Evolutionary conservation across 2,329 filamentous ascomycete genomes (phyloP), one percentile per base, ranked within the genome.

Genomic region (Samsoniella hepiali): DNA sequence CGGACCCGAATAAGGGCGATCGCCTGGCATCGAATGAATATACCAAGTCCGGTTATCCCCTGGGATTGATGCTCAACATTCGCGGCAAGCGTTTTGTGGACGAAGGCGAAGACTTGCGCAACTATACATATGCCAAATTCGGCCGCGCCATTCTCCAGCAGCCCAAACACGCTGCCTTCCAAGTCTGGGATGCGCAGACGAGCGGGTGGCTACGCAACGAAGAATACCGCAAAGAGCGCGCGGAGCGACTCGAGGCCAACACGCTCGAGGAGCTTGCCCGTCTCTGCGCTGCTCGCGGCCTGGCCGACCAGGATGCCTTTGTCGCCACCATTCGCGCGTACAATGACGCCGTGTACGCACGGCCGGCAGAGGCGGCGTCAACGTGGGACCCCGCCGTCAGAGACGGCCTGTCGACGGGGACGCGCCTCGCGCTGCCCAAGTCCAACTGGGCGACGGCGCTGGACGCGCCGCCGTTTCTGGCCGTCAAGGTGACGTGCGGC

Each of bases 41-140:
- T 69, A 90, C 87, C 7, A 90, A 90, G 69, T 88, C 84, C 0
- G 88, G 87, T 1, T 90, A 90, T 67, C 87, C 88, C 0, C 76
- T 90, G 0, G 88, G 87, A 0, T 67, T 90, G 13, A 89, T 88
- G 82, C 63, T 90, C 17, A 90, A 90, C 67, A 71, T 72, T 0
- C 69, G 81, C 0, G 88, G 87, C 0, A 69, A 80, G 49, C 77
- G 88, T 1, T 90, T 90, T 68, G 85, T 90, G 0, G 87, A 90
- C 67, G 88, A 90, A 69, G 88, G 87, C 0, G 68, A 84, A 9
- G 87, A 90, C 67, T 71, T 89, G 66, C 77, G 87, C 3, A 90
- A 90, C 69, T 89, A 84, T 69, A 90, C 87, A 0, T 90, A 90
- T 67, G 88, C 87, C 32, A 83, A 83, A 67, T 88, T 89, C 68